phyloP scores from a whole-genome alignment of 495 filamentous ascomycete genomes.

The Aspergillus ostianus region DNA sequence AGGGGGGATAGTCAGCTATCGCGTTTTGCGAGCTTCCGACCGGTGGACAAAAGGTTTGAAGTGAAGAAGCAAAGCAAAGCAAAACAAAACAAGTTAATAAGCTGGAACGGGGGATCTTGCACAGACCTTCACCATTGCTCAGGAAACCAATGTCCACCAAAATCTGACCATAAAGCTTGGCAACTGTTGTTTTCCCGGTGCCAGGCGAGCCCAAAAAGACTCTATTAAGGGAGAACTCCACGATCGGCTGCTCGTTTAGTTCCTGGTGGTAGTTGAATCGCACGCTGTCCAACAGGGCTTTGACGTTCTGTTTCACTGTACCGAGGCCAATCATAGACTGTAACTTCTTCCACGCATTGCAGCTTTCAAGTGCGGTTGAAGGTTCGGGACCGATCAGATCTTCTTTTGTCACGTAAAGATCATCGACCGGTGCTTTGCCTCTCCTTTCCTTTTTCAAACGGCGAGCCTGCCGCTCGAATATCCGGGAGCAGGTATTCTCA shows the following conservation, averaged over 20 bases:
- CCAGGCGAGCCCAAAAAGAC: conserved; percentile 71
- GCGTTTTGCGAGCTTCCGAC: conserved; percentile 7
- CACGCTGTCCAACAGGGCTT: conserved; percentile 56
- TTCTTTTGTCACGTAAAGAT: conserved; percentile 54
- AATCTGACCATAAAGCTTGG: conserved; percentile 68
- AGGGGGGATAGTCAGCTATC: neutral
- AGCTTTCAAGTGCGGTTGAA: conserved; percentile 44
- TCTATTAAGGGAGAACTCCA: conserved; percentile 64
- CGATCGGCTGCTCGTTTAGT: conserved; percentile 51
- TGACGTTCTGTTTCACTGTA: conserved; percentile 61
- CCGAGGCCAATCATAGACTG: conserved; percentile 59
- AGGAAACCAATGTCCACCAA: conserved; percentile 60
- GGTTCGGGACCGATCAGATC: conserved; percentile 70
- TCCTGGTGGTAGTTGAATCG: conserved; percentile 62
- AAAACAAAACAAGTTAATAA: no score
- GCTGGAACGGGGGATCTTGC: no score
- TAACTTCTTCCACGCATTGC: conserved; percentile 58
- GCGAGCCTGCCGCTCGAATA: conserved; percentile 57
- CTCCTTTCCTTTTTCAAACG: conserved; percentile 47
- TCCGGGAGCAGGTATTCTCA: conserved; percentile 55
- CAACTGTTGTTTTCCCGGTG: conserved; percentile 76
- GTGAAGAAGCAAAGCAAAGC: no score
- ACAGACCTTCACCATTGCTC: conserved; percentile 63
- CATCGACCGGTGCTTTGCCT: conserved; percentile 32
- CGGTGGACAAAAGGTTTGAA: no score